Evolutionary conservation across 1,284 basidiomycete genomes (phyloP), one percentile per base, ranked within the genome.

Genomic region (Violaceomyces palustris): DNA sequence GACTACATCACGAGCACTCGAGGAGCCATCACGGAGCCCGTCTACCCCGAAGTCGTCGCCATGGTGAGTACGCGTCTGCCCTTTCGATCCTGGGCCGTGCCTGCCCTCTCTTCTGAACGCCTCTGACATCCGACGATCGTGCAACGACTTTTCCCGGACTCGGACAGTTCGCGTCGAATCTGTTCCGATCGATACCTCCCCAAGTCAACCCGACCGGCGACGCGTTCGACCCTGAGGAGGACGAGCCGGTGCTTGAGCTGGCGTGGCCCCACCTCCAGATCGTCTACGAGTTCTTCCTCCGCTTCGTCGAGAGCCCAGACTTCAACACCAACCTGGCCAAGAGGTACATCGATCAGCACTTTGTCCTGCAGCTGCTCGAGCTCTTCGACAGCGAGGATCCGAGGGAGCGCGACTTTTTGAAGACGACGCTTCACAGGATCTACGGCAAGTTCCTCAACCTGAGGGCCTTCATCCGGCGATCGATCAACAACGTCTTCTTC

Each of bases 401-500:
- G 21, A 83, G 94, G 52, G 94, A 99, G 77, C 88, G 94, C 63
- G 94, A 99, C 75, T 99, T 98, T 76, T 82, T 99, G 61, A 99
- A 99, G 79, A 99, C 94, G 4, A 98, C 94, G 2, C 79, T 99
- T 26, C 94, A 99, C 74, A 85, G 94, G 58, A 98, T 99, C 76
- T 99, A 99, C 73, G 94, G 94, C 74, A 98, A 98, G 80, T 98
- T 99, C 80, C 83, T 98, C 67, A 97, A 94, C 74, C 82, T 98
- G 35, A 89, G 94, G 49, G 93, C 94, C 29, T 98, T 97, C 76
- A 98, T 99, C 70, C 87, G 94, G 48, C 84, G 94, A 45, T 97
- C 93, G 46, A 97, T 99, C 83, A 96, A 96, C 81, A 94, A 98
- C 67, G 93, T 98, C 70, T 99, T 99, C 75, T 98, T 94, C 81